Conservation (phyloP, 108 stramenopile genomes). For the Thalassiosira profunda region DNA sequence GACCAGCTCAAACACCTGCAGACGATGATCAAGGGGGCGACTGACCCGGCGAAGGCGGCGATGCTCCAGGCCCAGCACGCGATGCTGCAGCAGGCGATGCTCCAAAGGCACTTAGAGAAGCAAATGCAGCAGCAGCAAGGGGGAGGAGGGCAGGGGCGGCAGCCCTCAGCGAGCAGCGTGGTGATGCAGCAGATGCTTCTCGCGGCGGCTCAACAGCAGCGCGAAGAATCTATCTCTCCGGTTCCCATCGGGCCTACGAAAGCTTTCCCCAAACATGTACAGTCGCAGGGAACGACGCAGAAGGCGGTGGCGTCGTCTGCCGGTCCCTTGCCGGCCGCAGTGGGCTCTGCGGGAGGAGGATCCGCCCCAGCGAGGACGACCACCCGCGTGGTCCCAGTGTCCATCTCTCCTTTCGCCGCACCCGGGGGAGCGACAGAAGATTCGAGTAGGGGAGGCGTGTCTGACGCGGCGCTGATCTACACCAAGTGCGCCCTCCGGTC, state of each 20-base stretch:
- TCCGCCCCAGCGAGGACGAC: background rate
- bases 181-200: constrained; percentile 40
- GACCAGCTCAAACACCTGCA: constrained; percentile 37
- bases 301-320: no score
- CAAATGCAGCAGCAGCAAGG: constrained; percentile 22
- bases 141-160: background rate
- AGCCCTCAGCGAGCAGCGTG: constrained; percentile 7
- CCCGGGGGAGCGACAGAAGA: no score
- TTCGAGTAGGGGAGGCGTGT: constrained; percentile 17
- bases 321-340: background rate
- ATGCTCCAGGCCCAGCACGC: background rate
- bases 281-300: no score
- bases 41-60: background rate
- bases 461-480: constrained; percentile 40
- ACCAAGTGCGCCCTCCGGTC: constrained; percentile 43
- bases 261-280: no score
- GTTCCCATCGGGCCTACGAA: background rate
- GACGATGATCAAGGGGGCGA: constrained; percentile 23
- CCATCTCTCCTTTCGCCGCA: constrained; percentile 14
- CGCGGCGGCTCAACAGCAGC: constrained; percentile 13
- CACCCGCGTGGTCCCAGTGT: constrained; percentile 26
- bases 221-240: background rate
- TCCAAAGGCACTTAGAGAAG: constrained; percentile 1
- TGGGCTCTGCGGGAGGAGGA: background rate
- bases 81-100: constrained; percentile 2